phyloP scores from a whole-genome alignment of 1,284 basidiomycete species.

The Sanghuangporus weigelae region DNA sequence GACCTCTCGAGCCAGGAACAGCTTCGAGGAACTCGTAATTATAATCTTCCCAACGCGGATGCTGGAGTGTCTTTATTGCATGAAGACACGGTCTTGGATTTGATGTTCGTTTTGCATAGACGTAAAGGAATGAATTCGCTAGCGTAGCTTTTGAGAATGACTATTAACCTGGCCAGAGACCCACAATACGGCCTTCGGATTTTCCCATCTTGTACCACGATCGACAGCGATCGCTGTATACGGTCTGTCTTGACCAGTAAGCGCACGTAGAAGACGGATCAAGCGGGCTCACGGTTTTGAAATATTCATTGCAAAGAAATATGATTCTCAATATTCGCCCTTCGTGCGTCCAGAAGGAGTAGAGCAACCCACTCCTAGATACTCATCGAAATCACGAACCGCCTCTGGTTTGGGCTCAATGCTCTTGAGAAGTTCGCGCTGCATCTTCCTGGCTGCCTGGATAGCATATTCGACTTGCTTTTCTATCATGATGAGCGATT shows the following conservation, averaged over 20 bases:
- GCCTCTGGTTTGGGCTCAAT: conserved; percentile 52
- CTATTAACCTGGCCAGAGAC: conserved; percentile 51
- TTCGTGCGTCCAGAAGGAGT: not conserved
- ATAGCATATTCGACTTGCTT: conserved; percentile 50
- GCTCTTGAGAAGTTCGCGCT: conserved; percentile 53
- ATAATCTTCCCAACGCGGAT: conserved; percentile 65
- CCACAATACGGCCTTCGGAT: conserved; percentile 50
- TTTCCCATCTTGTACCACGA: conserved; percentile 65
- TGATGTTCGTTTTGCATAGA: not conserved
- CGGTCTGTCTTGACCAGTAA: conserved; percentile 34
- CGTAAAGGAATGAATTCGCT: not conserved
- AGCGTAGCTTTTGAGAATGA: not conserved
- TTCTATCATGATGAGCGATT: conserved; percentile 51
- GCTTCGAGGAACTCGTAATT: conserved; percentile 43
- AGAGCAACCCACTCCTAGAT: conserved; percentile 36
- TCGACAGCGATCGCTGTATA: conserved; percentile 51
- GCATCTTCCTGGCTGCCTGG: conserved; percentile 48
- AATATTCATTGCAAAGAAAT: conserved; percentile 34
- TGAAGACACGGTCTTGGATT: conserved; percentile 21
- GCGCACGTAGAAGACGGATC: not conserved
- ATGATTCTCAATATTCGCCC: too few species aligned
- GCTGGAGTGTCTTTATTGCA: conserved; percentile 39
- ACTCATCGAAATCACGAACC: conserved; percentile 53
- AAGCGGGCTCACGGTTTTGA: conserved; percentile 35
- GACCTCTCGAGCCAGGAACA: conserved; percentile 20